Percentiles rank a stretch among this genome's conserved stretches.
phyloP scores from a whole-genome alignment of 2,329 filamentous ascomycete genomes.

The Raffaelea albimanens region DNA sequence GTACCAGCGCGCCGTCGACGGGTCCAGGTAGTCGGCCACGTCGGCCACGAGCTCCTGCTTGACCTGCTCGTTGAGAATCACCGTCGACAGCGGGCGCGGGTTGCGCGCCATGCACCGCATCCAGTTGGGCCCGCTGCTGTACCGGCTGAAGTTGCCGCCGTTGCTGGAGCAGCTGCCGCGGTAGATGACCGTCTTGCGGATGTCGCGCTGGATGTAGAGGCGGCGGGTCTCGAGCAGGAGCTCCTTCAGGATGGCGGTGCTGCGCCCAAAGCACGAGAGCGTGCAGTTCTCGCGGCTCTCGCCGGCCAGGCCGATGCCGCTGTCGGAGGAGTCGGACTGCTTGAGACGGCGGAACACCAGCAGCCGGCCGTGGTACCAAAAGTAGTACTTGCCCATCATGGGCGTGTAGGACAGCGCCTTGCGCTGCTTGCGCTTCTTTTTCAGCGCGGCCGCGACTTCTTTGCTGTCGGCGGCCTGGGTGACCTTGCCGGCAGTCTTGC shows the following conservation, averaged over 20 bases:
- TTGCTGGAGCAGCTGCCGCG: conserved; percentile 47
- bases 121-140: conserved; percentile 38
- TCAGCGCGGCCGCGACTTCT: background rate
- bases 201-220: conserved; percentile 46
- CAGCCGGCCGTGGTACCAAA: conserved; percentile 53
- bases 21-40: conserved; percentile 53
- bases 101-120: conserved; percentile 52
- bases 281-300: conserved; percentile 47
- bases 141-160: conserved; percentile 21
- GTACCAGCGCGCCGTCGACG: conserved; percentile 66
- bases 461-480: background rate
- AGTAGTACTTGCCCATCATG: conserved; percentile 56
- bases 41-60: conserved; percentile 53
- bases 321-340: conserved; percentile 30
- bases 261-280: conserved; percentile 52
- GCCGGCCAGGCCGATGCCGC: background rate
- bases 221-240: conserved; percentile 49
- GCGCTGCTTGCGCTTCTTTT: conserved; percentile 24
- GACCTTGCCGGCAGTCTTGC: background rate
- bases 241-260: conserved; percentile 51
- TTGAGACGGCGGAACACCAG: conserved; percentile 47
- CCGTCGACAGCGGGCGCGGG: conserved; percentile 53
- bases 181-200: conserved; percentile 56
- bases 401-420: conserved; percentile 55
- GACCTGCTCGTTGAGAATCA: conserved; percentile 51